Percentiles rank a stretch among this genome's conserved stretches.
Evolutionary conservation across 2,329 filamentous ascomycete genomes (phyloP).

Genomic region (Dryadomyces quercus-mongolicae): DNA sequence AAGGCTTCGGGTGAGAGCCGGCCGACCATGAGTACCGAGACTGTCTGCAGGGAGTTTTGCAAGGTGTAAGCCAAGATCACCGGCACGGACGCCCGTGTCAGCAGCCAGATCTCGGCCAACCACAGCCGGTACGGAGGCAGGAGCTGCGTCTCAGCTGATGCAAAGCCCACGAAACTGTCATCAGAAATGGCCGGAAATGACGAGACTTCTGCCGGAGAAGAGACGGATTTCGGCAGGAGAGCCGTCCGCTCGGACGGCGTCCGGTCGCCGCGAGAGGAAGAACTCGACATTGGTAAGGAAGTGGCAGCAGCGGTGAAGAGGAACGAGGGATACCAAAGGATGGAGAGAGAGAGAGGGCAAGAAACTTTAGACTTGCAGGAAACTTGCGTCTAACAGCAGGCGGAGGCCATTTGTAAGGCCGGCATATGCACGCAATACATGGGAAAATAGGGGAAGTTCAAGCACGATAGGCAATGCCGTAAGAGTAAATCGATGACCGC

Average conservation of each 20-base stretch:
- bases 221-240: not conserved
- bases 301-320: no score
- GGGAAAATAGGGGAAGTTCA: no score
- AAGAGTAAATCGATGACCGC: no score
- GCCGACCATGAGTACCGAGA: slow-evolving; percentile 72
- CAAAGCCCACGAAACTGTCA: no score
- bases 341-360: not conserved
- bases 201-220: not conserved
- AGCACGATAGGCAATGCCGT: no score
- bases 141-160: not conserved
- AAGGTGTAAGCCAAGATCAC: slow-evolving; percentile 77
- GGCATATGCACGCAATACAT: no score
- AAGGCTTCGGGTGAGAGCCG: slow-evolving; percentile 68
- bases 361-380: not conserved
- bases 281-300: not conserved
- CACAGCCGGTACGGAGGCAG: slow-evolving; percentile 17
- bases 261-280: not conserved
- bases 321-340: not conserved
- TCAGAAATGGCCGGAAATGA: no score
- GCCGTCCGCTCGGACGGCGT: not conserved
- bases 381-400: no score
- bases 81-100: slow-evolving; percentile 58
- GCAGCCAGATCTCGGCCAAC: slow-evolving; percentile 50
- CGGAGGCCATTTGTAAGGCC: no score
- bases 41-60: slow-evolving; percentile 74